phyloP scores from a whole-genome alignment of 2,329 filamentous ascomycete species.

The Stachybotrys chartarum region DNA sequence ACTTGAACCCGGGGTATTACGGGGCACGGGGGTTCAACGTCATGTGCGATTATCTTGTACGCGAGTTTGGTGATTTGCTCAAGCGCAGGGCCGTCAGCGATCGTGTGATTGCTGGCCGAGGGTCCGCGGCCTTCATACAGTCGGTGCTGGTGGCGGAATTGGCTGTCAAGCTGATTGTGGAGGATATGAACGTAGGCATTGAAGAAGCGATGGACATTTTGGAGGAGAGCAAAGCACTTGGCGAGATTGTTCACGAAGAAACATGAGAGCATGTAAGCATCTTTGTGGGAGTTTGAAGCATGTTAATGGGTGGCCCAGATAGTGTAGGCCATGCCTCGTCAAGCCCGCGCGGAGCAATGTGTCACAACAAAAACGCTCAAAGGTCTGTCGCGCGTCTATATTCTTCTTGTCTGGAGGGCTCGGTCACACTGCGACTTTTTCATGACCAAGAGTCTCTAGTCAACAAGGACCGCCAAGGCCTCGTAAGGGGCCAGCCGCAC shows the following conservation, averaged over 20 bases:
- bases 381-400: no score
- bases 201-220: constrained; percentile 48
- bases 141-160: constrained; percentile 71
- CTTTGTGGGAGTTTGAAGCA: background rate
- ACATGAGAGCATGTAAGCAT: constrained; percentile 8
- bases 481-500: constrained; percentile 29
- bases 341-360: background rate
- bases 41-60: constrained; percentile 65
- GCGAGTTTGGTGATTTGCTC: constrained; percentile 50
- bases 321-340: constrained; percentile 22
- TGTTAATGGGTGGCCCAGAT: background rate
- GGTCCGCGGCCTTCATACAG: constrained; percentile 63
- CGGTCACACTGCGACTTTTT: no score
- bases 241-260: constrained; percentile 61
- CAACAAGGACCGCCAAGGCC: constrained; percentile 24
- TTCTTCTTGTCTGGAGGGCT: no score
- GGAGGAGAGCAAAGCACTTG: constrained; percentile 59
- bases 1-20: constrained; percentile 73
- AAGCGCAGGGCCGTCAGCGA: constrained; percentile 58
- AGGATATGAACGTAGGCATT: constrained; percentile 42
- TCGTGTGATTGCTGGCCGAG: constrained; percentile 56
- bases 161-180: constrained; percentile 45
- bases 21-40: constrained; percentile 64
- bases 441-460: background rate
- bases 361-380: no score